Conservation (phyloP, 2,329 filamentous ascomycete genomes). For the Drechslera avenae region DNA sequence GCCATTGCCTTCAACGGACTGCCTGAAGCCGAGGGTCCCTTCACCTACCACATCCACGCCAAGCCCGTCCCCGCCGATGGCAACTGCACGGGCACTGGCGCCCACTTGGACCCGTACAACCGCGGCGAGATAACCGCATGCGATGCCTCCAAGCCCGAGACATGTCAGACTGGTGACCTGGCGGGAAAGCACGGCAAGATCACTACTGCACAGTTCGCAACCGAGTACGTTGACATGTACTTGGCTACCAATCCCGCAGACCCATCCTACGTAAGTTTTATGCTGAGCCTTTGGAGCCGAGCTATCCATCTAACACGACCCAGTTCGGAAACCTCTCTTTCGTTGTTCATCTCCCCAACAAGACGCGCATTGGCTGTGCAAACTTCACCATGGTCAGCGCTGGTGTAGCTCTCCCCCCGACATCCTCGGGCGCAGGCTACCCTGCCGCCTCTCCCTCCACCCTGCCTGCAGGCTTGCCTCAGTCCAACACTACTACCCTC, state of each 20-base stretch:
- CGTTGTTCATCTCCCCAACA: slow-evolving; percentile 60
- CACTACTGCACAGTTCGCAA: slow-evolving; percentile 34
- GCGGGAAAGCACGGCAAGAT: slow-evolving; percentile 54
- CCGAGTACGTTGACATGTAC: slow-evolving; percentile 39
- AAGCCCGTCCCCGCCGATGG: slow-evolving; percentile 49
- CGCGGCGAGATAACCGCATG: slow-evolving; percentile 48
- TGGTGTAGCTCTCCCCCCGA: slow-evolving; percentile 52
- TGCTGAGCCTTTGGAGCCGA: not conserved
- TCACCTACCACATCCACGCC: slow-evolving; percentile 55
- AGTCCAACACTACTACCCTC: slow-evolving; percentile 18
- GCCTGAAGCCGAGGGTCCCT: slow-evolving; percentile 51
- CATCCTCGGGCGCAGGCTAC: not conserved
- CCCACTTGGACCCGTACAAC: slow-evolving; percentile 52
- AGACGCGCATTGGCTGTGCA: slow-evolving; percentile 61
- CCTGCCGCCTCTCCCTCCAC: not conserved
- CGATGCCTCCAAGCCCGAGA: slow-evolving; percentile 43
- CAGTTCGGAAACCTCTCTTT: slow-evolving; percentile 59
- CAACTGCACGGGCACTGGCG: slow-evolving; percentile 51
- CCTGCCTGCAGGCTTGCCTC: slow-evolving; percentile 10
- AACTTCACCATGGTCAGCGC: slow-evolving; percentile 63
- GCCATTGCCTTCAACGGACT: slow-evolving; percentile 49
- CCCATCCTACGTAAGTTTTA: slow-evolving; percentile 48
- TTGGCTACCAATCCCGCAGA: slow-evolving; percentile 46
- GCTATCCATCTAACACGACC: not conserved
- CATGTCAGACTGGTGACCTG: slow-evolving; percentile 54